Evolutionary conservation across 208 protist genomes (phyloP).

Genomic region (Entamoeba dispar): DNA sequence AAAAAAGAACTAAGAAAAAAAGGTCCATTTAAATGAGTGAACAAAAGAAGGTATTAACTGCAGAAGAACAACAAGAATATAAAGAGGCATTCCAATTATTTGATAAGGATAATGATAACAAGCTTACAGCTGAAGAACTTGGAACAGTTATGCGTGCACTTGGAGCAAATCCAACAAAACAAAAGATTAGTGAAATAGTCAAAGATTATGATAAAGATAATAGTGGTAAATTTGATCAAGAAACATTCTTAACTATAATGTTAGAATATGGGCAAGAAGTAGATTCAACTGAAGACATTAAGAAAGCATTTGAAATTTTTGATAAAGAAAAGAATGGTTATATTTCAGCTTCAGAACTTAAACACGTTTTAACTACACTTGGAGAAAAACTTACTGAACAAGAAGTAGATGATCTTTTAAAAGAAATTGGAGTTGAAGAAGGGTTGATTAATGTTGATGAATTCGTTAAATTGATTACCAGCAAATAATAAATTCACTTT

Average conservation of each 20-base stretch:
- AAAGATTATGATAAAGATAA: conserved; percentile 31
- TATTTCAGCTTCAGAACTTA: conserved; percentile 61
- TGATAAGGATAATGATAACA: conserved; percentile 83
- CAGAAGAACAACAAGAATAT: conserved; percentile 84
- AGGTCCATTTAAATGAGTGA: too few relatives aligned
- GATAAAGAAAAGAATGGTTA: conserved; percentile 69
- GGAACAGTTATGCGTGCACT: conserved; percentile 89
- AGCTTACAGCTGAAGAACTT: conserved; percentile 78
- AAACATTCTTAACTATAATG: conserved; percentile 39
- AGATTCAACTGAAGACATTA: conserved; percentile 64
- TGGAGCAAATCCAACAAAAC: conserved; percentile 71
- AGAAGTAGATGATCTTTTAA: conserved; percentile 55
- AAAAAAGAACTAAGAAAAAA: too few relatives aligned
- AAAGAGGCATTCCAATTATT: conserved; percentile 97
- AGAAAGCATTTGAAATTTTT: conserved; percentile 65
- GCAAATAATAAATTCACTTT: not conserved
- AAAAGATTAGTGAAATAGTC: conserved; percentile 39
- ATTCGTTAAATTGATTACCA: conserved; percentile 51
- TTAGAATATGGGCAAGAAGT: conserved; percentile 30
- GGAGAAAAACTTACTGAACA: conserved; percentile 60
- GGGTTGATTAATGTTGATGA: conserved; percentile 56
- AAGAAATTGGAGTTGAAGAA: conserved; percentile 55
- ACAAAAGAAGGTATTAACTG: conserved; percentile 41
- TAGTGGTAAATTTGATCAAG: conserved; percentile 37
- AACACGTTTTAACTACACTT: conserved; percentile 62